Conservation (phyloP, 768 basidiomycete genomes). For the Udeniomyces megalosporus region DNA sequence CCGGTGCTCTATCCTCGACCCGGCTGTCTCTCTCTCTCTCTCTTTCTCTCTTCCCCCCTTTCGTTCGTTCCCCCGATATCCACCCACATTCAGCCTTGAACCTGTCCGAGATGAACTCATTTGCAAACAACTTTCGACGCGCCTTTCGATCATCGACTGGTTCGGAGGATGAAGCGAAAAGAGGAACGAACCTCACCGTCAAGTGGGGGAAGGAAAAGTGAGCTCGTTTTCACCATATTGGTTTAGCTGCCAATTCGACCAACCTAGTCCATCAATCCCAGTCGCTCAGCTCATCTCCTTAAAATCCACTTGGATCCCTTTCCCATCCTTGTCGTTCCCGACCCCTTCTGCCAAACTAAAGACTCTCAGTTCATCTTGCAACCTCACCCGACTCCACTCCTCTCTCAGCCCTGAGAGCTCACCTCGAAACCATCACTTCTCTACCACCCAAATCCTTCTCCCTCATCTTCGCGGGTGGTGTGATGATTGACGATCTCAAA, state of each 20-base stretch:
- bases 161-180: background rate
- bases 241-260: no score
- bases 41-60: background rate
- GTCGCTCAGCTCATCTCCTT: background rate
- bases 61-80: background rate
- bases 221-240: no score
- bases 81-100: background rate
- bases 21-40: background rate
- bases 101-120: no score
- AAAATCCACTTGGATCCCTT: no score
- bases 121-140: no score
- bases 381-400: constrained; percentile 36
- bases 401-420: constrained; percentile 42
- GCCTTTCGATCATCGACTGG: no score
- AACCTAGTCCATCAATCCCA: background rate
- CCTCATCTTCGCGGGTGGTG: constrained; percentile 73
- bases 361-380: constrained; percentile 43
- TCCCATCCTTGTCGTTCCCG: no score
- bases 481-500: constrained; percentile 64
- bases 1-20: no score
- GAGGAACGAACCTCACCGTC: background rate
- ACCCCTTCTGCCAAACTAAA: constrained; percentile 16
- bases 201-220: constrained; percentile 25
- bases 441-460: constrained; percentile 58
- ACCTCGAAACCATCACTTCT: constrained; percentile 57